Base-by-base conservation (phyloP, 164 flowering plant genomes). In the Santalum album region DNA sequence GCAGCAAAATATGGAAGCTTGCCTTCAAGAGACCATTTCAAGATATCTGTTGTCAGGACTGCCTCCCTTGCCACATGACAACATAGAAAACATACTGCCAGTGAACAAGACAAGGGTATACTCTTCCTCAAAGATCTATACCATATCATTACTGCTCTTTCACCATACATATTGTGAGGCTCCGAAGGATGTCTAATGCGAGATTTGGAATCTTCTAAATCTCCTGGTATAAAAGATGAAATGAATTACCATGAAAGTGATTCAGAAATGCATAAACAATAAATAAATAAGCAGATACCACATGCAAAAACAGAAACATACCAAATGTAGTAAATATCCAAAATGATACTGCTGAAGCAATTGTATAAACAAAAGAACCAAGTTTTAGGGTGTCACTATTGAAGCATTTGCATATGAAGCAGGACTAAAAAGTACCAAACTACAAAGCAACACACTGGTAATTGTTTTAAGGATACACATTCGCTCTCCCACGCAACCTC, bases 1-100 rank as follows among this genome's bases (percentile, higher is more conserved):
- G 89, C 91, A 63, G 81, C 58, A 56, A 86, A 69, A 65, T 84
- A 92, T 12, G 96, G 90, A 69, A 92, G 77, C 69, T 85, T 82
- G 50, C 96, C 96, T 66, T 89, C 96, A n/a, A 70, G 58, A 1
- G 90, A 46, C 96, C 96, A 83, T 65, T 68, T 80, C 11, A 68
- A 48, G 35, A 89, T 80, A 66, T 92, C 96, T 21, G 89, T 84
- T 36, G 96, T 81, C 53, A 85, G 62, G 52, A 92, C 53, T 42
- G 96, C 57, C 65, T 89, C 96, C 67, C 90, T 66, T 2, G 84
- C 83, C 56, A 85, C 25, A 65, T 87, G 96, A 56, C 96, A 92
- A 59, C 84, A 86, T 47, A 92, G 64, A 65, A 77, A 87, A n/a
- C 76, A 77, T 56, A 92, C 49, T 2, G 77, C 78, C 39, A 89